Percentiles rank a stretch among this genome's conserved stretches.
Evolutionary conservation across 2,329 filamentous ascomycete genomes (phyloP).

Genomic region (Cladosporium sp.): DNA sequence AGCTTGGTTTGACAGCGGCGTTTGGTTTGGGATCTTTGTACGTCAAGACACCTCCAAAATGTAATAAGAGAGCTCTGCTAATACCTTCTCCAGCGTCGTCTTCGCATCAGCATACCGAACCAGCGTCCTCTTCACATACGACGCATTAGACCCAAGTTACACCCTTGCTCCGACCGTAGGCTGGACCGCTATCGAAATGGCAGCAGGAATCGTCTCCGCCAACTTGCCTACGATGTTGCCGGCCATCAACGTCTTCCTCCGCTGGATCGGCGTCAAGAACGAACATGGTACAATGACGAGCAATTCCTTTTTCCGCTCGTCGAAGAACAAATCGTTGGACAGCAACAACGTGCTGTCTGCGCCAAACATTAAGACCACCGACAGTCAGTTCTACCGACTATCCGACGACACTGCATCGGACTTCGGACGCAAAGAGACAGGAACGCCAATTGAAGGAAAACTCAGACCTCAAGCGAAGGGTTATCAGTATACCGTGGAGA

Average conservation of each 20-base stretch:
- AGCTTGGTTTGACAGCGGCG: slow-evolving; percentile 7
- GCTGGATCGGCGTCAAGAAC: slow-evolving; percentile 1
- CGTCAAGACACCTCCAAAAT: not conserved
- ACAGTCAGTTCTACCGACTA: slow-evolving; percentile 3
- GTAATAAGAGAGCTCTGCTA: not conserved
- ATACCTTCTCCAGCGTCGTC: not conserved
- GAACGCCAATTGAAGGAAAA: not conserved
- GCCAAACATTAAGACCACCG: not conserved
- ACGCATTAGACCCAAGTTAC: slow-evolving; percentile 5
- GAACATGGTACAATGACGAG: not conserved
- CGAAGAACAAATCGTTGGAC: not conserved
- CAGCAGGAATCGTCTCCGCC: slow-evolving; percentile 10
- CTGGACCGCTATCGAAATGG: slow-evolving; percentile 11
- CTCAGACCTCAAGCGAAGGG: slow-evolving; percentile 1
- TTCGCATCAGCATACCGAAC: slow-evolving; percentile 9
- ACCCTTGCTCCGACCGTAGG: slow-evolving; percentile 6
- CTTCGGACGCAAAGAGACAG: not conserved
- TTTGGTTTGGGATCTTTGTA: slow-evolving; percentile 12
- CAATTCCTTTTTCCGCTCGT: not conserved
- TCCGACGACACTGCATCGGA: slow-evolving; percentile 1
- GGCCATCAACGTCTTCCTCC: slow-evolving; percentile 7
- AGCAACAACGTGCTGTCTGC: not conserved
- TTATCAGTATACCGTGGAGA: slow-evolving; percentile 6
- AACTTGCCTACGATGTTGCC: slow-evolving; percentile 10
- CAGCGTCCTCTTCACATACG: slow-evolving; percentile 10